phyloP scores from a whole-genome alignment of 164 flowering plant genomes.

The Nymphaea thermarum region DNA sequence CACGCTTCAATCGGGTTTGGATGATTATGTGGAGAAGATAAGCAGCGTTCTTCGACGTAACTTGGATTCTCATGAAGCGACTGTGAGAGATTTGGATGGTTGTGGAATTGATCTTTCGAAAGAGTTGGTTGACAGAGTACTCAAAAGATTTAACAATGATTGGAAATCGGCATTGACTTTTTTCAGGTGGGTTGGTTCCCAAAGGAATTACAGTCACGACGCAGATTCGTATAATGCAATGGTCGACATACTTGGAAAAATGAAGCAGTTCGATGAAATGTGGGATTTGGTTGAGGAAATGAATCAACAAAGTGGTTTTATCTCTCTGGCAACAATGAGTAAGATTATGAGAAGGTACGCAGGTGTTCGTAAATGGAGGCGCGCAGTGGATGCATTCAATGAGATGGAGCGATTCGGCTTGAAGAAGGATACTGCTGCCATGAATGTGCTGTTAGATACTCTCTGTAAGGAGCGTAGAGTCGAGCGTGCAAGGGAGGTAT shows the following conservation, averaged over 20 bases:
- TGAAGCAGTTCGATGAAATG: constrained; percentile 38
- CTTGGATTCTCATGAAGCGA: constrained; percentile 22
- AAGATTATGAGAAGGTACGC: constrained; percentile 50
- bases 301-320: constrained; percentile 20
- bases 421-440: constrained; percentile 20
- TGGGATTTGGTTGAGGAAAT: constrained; percentile 52
- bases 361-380: constrained; percentile 27
- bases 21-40: constrained; percentile 23
- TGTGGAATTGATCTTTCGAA: constrained; percentile 16
- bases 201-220: constrained; percentile 24
- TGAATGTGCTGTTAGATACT: constrained; percentile 45
- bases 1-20: constrained; percentile 3
- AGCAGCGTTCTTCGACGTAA: constrained; percentile 21
- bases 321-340: constrained; percentile 34
- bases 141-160: constrained; percentile 42
- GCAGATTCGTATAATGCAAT: constrained; percentile 26
- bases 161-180: constrained; percentile 50
- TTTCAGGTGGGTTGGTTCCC: constrained; percentile 47
- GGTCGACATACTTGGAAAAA: constrained; percentile 56
- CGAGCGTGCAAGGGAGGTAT: constrained; percentile 33
- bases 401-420: constrained; percentile 36
- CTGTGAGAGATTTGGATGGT: constrained; percentile 25
- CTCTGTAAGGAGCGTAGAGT: constrained; percentile 41
- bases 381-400: constrained; percentile 34
- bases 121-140: constrained; percentile 25